phyloP scores from a whole-genome alignment of 2,329 filamentous ascomycete species.

The Alternaria incomplexa region DNA sequence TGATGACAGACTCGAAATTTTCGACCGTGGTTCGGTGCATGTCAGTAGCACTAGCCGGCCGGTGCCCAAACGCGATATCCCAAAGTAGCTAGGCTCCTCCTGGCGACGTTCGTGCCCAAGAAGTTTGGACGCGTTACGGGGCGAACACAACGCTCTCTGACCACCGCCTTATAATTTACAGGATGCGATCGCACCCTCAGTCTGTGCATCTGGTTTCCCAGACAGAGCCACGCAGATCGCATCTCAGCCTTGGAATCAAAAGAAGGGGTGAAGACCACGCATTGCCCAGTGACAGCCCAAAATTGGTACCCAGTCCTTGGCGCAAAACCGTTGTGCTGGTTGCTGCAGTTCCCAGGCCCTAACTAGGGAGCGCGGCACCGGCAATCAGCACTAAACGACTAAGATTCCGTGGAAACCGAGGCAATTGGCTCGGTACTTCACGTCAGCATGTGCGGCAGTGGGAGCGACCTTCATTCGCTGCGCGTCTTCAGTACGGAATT shows the following conservation, averaged over 20 bases:
- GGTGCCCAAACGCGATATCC: not conserved
- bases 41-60: not conserved
- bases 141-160: not conserved
- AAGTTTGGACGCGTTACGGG: not conserved
- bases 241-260: not conserved
- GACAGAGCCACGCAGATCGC: not conserved
- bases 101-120: slow-evolving; percentile 3
- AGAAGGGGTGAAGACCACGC: not conserved
- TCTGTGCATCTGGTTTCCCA: not conserved
- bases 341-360: slow-evolving; percentile 1
- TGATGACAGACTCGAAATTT: not conserved
- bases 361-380: slow-evolving; percentile 10
- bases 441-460: not conserved
- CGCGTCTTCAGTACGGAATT: not conserved
- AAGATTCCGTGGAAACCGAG: not conserved
- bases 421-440: not conserved
- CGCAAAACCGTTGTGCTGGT: not conserved
- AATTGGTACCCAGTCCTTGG: not conserved
- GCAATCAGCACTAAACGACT: not conserved
- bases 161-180: not conserved
- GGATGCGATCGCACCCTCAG: not conserved
- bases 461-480: not conserved
- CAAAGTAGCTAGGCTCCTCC: not conserved
- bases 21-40: slow-evolving; percentile 5
- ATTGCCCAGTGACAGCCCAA: not conserved